Evolutionary conservation across 2,329 filamentous ascomycete genomes (phyloP), one percentile per base, ranked within the genome.

Genomic region (Pseudodiploospora longispora): DNA sequence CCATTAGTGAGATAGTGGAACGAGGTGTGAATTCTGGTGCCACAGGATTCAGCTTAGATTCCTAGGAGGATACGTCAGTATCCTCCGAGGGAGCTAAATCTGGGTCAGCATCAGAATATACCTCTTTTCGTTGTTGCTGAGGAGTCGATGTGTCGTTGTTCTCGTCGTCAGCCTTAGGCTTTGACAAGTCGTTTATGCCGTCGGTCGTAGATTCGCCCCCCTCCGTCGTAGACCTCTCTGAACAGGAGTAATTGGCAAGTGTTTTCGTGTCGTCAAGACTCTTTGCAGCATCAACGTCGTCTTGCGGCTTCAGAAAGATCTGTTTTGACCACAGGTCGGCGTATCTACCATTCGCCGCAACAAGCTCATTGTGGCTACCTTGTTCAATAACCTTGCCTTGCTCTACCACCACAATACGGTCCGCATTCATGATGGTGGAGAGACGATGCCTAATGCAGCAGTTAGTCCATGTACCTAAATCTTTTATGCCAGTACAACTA

Each of bases 401-500:
- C 36, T 76, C 70, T 37, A 86, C 70, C 7, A 85, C 82, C 42
- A 85, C 72, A 47, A 85, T 84, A 27, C 72, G 69, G 52, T 85
- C 80, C 3, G 82, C 80, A 50, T 82, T 81, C 66, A 83, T 80
- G 43, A 87, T 80, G 0, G 83, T 87, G 0, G 83, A 85, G 27
- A 87, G 65, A 7, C 83, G 75, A 58, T 86, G 83, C 0, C 77
- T 81, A 43, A 8, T 30, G 3, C 4, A 38, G 10, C 12, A 7
- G 27, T 28, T 29, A 27, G 5, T 4, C 12, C 19, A 28, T 38
- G 19, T 10, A 27, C 6, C 7, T 5, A 4, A 30, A 28, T 29
- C 3, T 6, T n/a, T 4, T 4, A 9, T 9, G 4, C 4, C n/a
- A 8, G 6, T 2, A n/a, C 19, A 10, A 46, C 74, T 64, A 60